Evolutionary conservation across 108 stramenopile species (phyloP), one percentile per base, ranked within the genome.

Genomic region (Cylindrotheca closterium): DNA sequence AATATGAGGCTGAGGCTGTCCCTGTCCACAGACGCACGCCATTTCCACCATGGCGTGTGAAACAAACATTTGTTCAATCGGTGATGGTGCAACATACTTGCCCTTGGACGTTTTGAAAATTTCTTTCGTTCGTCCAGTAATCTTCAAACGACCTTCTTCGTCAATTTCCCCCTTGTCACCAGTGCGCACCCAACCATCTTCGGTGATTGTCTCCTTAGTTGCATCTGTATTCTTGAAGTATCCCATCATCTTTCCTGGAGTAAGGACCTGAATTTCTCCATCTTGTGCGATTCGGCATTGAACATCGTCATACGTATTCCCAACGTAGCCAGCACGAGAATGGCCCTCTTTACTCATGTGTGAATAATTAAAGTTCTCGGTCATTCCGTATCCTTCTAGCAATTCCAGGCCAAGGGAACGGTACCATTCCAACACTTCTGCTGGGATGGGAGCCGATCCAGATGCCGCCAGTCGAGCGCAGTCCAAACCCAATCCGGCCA

Each of bases 121-220:
- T 49, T 89, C 88, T 74, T 89, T 89, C 37, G 85, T 86, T 32
- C 93, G 88, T 25, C 91, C 93, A 29, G 88, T 87, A 51, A 95
- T 91, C 70, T 90, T 88, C 66, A 95, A 82, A 55, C 87, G 87
- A 1, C 89, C 89, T 28, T 71, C 48, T 17, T 74, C 71, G 67
- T 95, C 93, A n/a, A 95, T 33, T 42, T 65, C 70, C 60, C 93
- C 93, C 62, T 85, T 82, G 60, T 95, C 93, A 42, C 93, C 93
- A n/a, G 91, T 95, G 51, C 87, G 77, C 3, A 95, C 80, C 79
- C 79, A 95, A 56, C 89, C 89, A 60, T 89, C 87, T 19, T 77
- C 86, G 0, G 88, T 89, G 28, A 92, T 77, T 23, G 91, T 71
- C 57, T 92, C 88, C 46, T 82, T 83, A 60, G 87, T 88, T 18